Conservation (phyloP, 1,139 yeast genomes). For the Saccharomycopsis hybrid region DNA sequence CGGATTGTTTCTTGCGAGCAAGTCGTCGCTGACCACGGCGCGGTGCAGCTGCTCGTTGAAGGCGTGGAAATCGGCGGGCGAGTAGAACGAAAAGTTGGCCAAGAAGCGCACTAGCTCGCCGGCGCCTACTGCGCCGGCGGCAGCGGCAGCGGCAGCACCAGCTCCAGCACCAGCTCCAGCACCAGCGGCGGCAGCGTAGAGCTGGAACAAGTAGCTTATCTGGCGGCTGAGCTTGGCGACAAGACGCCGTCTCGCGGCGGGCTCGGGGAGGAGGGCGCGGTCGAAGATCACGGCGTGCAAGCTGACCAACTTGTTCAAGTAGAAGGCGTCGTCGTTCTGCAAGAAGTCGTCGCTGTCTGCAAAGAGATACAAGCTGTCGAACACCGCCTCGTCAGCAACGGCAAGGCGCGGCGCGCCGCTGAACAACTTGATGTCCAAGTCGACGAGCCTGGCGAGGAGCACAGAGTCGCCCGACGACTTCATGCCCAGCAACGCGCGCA, state of each 20-base stretch:
- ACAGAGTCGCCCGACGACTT: not conserved
- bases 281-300: conserved; percentile 9
- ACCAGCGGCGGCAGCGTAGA: no score
- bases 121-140: not conserved
- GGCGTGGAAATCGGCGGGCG: not conserved
- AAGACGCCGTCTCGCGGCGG: no score
- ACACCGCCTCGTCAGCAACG: not conserved
- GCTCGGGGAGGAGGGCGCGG: not conserved
- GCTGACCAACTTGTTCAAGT: conserved; percentile 5
- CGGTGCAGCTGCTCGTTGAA: conserved; percentile 1
- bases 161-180: no score
- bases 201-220: conserved; percentile 1
- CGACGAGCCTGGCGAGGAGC: conserved; percentile 11
- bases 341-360: not conserved
- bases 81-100: conserved; percentile 4
- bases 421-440: conserved; percentile 4
- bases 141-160: no score
- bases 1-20: no score
- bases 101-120: conserved; percentile 6
- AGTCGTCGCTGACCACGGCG: no score
- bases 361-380: conserved; percentile 9
- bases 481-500: conserved; percentile 1
- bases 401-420: not conserved
- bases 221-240: conserved; percentile 2
- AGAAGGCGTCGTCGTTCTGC: conserved; percentile 8